Conservation (phyloP, 176 grass and related monocot genomes). For the Phoenix roebelenii region DNA sequence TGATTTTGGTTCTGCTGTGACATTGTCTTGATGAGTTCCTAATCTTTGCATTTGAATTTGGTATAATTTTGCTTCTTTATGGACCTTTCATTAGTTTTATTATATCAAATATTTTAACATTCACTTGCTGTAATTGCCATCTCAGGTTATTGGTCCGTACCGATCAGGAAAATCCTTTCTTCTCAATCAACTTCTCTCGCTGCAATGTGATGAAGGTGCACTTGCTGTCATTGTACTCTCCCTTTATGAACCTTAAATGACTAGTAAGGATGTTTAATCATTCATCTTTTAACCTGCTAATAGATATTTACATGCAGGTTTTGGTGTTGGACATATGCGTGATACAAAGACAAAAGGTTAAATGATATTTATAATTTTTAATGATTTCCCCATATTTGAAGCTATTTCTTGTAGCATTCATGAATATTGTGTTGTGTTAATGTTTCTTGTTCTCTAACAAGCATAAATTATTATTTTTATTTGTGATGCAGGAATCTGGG, state of each 20-base stretch:
- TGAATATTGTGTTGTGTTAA: neutral
- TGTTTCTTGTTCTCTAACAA: neutral
- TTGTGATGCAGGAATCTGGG: conserved; percentile 67
- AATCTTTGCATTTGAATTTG: no score
- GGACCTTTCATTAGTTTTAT: no score
- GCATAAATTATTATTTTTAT: no score
- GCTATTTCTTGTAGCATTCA: neutral
- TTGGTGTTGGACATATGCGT: conserved; percentile 92
- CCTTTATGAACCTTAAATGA: neutral
- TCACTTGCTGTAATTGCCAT: conserved; percentile 4
- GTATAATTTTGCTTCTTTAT: no score
- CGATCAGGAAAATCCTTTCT: conserved; percentile 92
- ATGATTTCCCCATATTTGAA: neutral
- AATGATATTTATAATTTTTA: neutral
- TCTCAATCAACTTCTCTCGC: conserved; percentile 87
- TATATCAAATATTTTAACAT: no score
- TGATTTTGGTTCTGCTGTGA: no score
- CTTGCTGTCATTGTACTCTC: neutral
- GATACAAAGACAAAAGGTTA: conserved; percentile 98
- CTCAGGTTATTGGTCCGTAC: conserved; percentile 82
- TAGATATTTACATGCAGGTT: conserved; percentile 36
- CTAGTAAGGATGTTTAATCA: neutral
- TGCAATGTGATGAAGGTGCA: conserved; percentile 74
- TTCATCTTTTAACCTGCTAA: neutral
- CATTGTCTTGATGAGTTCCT: no score